A percentile compares a stretch with the other conserved stretches of the same genome.
phyloP scores from a whole-genome alignment of 2,329 filamentous ascomycete species.

The Helotiales sp. region DNA sequence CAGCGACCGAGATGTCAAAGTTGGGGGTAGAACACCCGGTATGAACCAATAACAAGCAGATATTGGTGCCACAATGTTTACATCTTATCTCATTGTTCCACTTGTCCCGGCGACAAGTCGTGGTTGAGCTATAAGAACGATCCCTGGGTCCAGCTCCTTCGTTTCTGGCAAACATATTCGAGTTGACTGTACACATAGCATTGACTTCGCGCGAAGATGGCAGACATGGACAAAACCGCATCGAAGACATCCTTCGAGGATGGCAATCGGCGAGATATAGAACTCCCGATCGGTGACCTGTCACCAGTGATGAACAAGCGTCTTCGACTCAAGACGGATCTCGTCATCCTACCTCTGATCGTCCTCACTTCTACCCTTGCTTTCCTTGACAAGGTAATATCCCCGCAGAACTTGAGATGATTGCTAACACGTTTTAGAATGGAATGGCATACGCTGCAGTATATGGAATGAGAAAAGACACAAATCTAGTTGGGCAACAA shows the following conservation, averaged over 20 bases:
- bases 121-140: neutral
- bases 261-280: neutral
- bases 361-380: neutral
- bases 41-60: neutral
- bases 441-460: no score
- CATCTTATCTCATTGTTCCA: neutral
- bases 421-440: no score
- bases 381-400: neutral
- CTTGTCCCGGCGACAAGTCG: neutral
- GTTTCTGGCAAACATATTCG: neutral
- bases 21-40: neutral
- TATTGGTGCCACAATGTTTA: neutral
- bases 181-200: no score
- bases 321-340: neutral
- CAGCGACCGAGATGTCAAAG: neutral
- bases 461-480: neutral
- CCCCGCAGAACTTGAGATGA: no score
- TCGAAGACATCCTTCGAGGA: neutral
- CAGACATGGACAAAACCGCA: neutral
- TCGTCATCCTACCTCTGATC: neutral
- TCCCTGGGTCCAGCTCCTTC: neutral
- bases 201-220: no score
- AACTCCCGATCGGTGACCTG: neutral
- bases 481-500: neutral
- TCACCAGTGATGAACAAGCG: neutral